These are phyloP conservation scores for Talaromyces piceae DNA, from an alignment of 2,329 filamentous ascomycete species.

Conservation along the genomic window DNA sequence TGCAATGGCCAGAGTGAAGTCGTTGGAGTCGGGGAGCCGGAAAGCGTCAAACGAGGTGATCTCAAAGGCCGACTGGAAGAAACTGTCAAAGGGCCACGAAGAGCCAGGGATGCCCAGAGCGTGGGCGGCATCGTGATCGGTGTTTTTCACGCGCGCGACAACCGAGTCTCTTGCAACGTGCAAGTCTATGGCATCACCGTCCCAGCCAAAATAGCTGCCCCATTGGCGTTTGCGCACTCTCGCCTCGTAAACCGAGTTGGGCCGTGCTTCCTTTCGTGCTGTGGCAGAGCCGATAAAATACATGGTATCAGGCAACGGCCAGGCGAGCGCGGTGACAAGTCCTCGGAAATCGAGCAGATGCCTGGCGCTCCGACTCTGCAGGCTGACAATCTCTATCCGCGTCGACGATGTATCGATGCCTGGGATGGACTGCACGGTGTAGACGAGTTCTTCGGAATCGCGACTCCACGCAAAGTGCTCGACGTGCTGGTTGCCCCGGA, in stretches of 20 bases:
- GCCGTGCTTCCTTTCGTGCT: background rate
- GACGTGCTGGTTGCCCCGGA: background rate
- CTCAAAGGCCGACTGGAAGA: background rate
- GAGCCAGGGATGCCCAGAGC: background rate
- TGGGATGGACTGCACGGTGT: background rate
- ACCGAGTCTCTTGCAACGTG: background rate
- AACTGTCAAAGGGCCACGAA: background rate
- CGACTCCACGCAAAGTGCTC: background rate
- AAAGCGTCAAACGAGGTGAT: background rate
- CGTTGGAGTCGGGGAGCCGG: background rate
- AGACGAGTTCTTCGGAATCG: background rate
- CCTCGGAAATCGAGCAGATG: background rate
- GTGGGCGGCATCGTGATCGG: background rate
- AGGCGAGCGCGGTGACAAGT: background rate
- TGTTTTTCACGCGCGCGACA: background rate
- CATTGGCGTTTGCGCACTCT: background rate
- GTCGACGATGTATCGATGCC: background rate
- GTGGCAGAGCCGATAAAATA: background rate
- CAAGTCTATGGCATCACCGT: background rate
- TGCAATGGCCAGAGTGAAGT: background rate
- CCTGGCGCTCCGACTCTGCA: background rate
- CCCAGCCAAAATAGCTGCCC: slow-evolving; percentile 1
- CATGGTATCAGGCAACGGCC: background rate
- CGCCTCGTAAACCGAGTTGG: background rate
- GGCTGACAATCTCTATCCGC: background rate